Base-by-base conservation (phyloP, 208 protist species). In the Leishmania martiniquensis region DNA sequence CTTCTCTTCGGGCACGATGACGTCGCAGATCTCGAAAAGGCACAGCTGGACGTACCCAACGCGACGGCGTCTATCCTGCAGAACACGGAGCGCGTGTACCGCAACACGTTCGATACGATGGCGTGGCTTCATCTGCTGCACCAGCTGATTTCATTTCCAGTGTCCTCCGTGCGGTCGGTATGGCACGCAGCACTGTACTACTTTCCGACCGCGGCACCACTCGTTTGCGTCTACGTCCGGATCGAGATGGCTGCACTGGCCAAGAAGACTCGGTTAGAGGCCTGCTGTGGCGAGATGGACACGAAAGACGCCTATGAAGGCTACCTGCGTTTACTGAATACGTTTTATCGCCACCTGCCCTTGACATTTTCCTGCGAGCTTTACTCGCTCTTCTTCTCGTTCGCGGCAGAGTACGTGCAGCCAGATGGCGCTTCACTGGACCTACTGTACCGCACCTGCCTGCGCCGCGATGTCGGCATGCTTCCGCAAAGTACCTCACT, bases 301-400 rank as follows among this genome's bases (percentile, higher is more conserved):
- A 89, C 87, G 17, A 89, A 89, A 59, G 78, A 86, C 39, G 77
- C 88, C 25, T 94, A 91, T 81, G 81, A 76, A 51, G 85, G 83
- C n/a, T 88, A 88, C 59, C 84, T 95, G 62, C 78, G 93, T 22
- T 45, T 97, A 6, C 75, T 97, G 22, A 96, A 96, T 78, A 80
- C 77, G 34, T 97, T 97, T 68, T 94, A 89, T 65, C 88, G 91
- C 22, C 93, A 97, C 78, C 85, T 97, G n/a, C 87, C 86, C 34
- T 59, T 94, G 0, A 85, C 83, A 60, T 93, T 89, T 77, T 91
- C 85, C 68, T 88, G 90, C 69, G 81, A 93, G 42, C 82, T 96
- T 22, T 97, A 96, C 89, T 82, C 71, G 25, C 72, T 95, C 9
- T 97, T 96, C 77, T 86, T 95, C 22, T 77, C 88, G 44, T 96